phyloP scores from a whole-genome alignment of 108 stramenopile species.

The Discostella stelligeroides region DNA sequence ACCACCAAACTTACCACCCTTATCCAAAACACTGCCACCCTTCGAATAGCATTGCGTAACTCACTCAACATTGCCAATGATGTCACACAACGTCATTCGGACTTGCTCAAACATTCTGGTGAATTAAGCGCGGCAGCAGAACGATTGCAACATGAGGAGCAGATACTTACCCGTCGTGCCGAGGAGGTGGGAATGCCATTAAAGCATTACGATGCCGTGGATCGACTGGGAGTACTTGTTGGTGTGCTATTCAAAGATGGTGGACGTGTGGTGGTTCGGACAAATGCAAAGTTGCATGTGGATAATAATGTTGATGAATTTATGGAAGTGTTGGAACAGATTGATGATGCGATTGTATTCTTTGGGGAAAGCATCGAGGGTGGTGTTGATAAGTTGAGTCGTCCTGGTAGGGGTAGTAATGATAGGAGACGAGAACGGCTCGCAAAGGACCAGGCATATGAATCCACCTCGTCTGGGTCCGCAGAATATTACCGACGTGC shows the following conservation, averaged over 20 bases:
- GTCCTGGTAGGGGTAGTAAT: slow-evolving; percentile 27
- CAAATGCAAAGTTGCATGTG: slow-evolving; percentile 77
- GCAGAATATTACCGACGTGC: slow-evolving; percentile 83
- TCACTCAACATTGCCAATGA: slow-evolving; percentile 80
- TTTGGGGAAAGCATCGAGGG: slow-evolving; percentile 69
- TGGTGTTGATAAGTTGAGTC: slow-evolving; percentile 45
- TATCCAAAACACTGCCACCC: slow-evolving; percentile 65
- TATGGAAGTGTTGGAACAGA: slow-evolving; percentile 59
- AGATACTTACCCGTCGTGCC: slow-evolving; percentile 64
- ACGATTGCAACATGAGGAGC: slow-evolving; percentile 82
- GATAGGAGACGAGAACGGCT: slow-evolving; percentile 1
- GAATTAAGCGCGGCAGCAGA: slow-evolving; percentile 90
- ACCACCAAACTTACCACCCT: slow-evolving; percentile 60
- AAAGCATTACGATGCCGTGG: slow-evolving; percentile 87
- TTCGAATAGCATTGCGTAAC: slow-evolving; percentile 69
- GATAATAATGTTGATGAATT: slow-evolving; percentile 74
- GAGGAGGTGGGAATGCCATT: slow-evolving; percentile 85
- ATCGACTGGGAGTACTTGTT: slow-evolving; percentile 69
- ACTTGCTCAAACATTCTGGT: slow-evolving; percentile 78
- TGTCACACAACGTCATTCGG: slow-evolving; percentile 78
- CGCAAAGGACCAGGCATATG: slow-evolving; percentile 5
- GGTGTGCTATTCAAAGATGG: slow-evolving; percentile 78
- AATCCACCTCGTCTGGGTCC: slow-evolving; percentile 51
- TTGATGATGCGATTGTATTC: slow-evolving; percentile 81
- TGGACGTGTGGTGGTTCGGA: slow-evolving; percentile 62